Evolutionary conservation across 176 grass and related monocot genomes (phyloP), one percentile per base, ranked within the genome.

Genomic region (Chrysopogon serrulatus): DNA sequence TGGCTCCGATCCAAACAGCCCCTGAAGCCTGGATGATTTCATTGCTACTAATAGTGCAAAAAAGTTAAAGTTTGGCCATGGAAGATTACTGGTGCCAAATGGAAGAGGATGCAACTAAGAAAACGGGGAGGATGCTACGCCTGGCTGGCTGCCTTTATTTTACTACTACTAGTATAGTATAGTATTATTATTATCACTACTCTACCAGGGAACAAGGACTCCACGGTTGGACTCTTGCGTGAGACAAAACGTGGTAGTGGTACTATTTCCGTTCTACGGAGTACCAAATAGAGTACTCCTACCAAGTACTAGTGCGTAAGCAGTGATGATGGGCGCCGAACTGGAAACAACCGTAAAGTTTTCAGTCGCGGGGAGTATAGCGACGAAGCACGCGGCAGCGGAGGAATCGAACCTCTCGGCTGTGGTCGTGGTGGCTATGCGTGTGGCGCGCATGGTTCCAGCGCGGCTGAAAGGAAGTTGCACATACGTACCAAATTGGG

Each of bases 221-320:
- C n/a, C 56, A 60, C 56, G 56, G 56, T 17, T 45, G 28, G 44
- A 32, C 30, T 56, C 19, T 43, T 21, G 66, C 66, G 76, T 73
- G 34, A 18, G 80, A 73, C 74, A 59, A 59, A 44, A 16, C 15
- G 31, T 21, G 21, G 10, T 6, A 11, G 9, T 35, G 31, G 47
- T 10, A 17, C 27, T 62, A 62, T 30, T 31, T 62, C 26, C 26
- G 26, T 15, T n/a, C n/a, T n/a, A n/a, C n/a, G n/a, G n/a, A n/a
- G n/a, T n/a, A n/a, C n/a, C n/a, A n/a, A n/a, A n/a, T n/a, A n/a
- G n/a, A n/a, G n/a, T 14, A 73, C 17, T n/a, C n/a, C n/a, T 12
- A 2, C 9, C 28, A 21, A 67, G 48, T n/a, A n/a, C n/a, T n/a
- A n/a, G n/a, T 87, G 76, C 88, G 84, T 90, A 68, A 90, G 84